Percentiles rank a stretch among this genome's conserved stretches.
phyloP scores from a whole-genome alignment of 164 flowering plant genomes.

The Vitis vinifera region ASM3070453v1 NC_081813.1:5360501-5361000 shows the following conservation, averaged over 20 bases:
- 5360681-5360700: conserved; percentile 63
- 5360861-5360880: conserved; percentile 46
- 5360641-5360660: conserved; percentile 72
- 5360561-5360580: conserved; percentile 74
- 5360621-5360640: conserved; percentile 57
- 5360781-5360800: conserved; percentile 23
- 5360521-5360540: conserved; percentile 55
- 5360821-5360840: conserved; percentile 61
- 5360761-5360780: conserved; percentile 43
- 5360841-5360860: conserved; percentile 36
- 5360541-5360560: conserved; percentile 64
- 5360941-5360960: conserved; percentile 63
- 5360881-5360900: conserved; percentile 63
- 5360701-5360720: conserved; percentile 63
- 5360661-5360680: conserved; percentile 70
- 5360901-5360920: conserved; percentile 21
- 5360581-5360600: conserved; percentile 31
- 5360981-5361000: conserved; percentile 74
- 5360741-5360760: conserved; percentile 53
- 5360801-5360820: conserved; percentile 46
- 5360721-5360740: conserved; percentile 57
- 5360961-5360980: conserved; percentile 44
- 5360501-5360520: conserved; percentile 53
- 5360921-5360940: conserved; percentile 12
- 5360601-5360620: conserved; percentile 51